A percentile compares a stretch with the other conserved stretches of the same genome.
Conservation (phyloP, 192 early-diverging fungal species). For the Allomyces macrogynus region DNA sequence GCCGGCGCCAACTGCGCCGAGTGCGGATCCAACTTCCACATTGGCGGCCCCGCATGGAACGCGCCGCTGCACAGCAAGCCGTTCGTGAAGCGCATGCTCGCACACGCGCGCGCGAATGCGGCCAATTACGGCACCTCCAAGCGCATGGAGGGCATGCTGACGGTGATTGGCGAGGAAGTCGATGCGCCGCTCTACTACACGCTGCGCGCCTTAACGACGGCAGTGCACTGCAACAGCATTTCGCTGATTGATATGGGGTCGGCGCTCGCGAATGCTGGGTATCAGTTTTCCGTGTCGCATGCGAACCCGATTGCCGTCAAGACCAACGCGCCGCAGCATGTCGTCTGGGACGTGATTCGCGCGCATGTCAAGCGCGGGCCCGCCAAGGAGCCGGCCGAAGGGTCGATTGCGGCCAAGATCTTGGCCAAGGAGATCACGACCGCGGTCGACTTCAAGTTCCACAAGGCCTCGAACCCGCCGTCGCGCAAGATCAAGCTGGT, state of each 20-base stretch:
- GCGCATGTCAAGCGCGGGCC: constrained; percentile 39
- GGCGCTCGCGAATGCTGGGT: constrained; percentile 78
- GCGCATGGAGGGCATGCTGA: constrained; percentile 91
- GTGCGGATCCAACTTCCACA: constrained; percentile 48
- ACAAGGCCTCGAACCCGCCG: constrained; percentile 49
- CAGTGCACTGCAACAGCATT: constrained; percentile 42
- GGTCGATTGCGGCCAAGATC: constrained; percentile 47
- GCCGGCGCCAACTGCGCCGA: constrained; percentile 41
- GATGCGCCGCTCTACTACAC: constrained; percentile 70
- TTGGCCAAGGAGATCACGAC: constrained; percentile 15
- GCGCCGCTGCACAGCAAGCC: constrained; percentile 58
- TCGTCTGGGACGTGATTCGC: constrained; percentile 87
- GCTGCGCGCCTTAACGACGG: constrained; percentile 42
- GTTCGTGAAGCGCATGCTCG: constrained; percentile 66
- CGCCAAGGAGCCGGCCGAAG: constrained; percentile 38
- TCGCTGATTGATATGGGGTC: constrained; percentile 29
- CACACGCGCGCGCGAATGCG: constrained; percentile 36
- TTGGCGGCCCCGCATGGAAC: constrained; percentile 83
- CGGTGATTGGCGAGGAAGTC: constrained; percentile 60
- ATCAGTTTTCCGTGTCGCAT: constrained; percentile 73
- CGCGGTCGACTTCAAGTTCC: constrained; percentile 45
- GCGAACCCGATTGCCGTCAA: constrained; percentile 61
- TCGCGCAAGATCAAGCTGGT: constrained; percentile 66
- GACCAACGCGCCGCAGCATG: constrained; percentile 64
- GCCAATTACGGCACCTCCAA: constrained; percentile 53